These are phyloP conservation scores for Dictyostelium discoideum DNA, from an alignment of 78 protist species.

Conservation along the genomic window DNA sequence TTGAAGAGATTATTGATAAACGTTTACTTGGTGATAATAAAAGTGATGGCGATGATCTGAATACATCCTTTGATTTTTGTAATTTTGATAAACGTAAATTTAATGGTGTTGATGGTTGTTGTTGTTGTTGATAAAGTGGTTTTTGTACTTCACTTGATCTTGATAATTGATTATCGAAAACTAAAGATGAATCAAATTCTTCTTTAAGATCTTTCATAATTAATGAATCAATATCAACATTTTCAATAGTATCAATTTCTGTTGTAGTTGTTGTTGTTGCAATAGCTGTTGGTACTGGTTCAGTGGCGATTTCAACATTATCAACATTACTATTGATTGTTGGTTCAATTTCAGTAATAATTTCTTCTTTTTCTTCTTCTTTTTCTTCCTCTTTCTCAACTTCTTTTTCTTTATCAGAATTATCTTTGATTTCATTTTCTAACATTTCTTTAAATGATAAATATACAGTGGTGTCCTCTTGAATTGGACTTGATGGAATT, in stretches of 20 bases:
- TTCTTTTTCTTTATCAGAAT: not conserved
- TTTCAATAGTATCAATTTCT: not conserved
- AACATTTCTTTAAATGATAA: conserved; percentile 4
- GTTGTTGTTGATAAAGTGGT: not conserved
- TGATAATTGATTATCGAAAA: not conserved
- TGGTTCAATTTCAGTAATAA: not conserved
- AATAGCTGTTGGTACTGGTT: not conserved
- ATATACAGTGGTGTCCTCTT: not conserved
- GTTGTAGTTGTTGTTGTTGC: not conserved
- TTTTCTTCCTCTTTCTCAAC: not conserved
- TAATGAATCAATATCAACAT: not conserved
- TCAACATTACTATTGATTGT: not conserved
- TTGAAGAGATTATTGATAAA: not conserved
- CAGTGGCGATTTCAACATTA: not conserved
- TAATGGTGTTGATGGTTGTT: not conserved
- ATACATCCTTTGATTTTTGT: conserved; percentile 11
- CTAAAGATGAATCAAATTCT: not conserved
- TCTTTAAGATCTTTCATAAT: not conserved
- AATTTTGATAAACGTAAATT: not conserved
- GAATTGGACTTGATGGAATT: not conserved
- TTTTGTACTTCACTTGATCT: conserved; percentile 2
- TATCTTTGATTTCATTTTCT: not conserved
- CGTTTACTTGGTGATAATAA: conserved; percentile 11
- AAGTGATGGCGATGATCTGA: conserved; percentile 44
- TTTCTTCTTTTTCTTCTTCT: not conserved